phyloP scores from a whole-genome alignment of 257 asterid species.

The Solanum ossicruentum region DNA sequence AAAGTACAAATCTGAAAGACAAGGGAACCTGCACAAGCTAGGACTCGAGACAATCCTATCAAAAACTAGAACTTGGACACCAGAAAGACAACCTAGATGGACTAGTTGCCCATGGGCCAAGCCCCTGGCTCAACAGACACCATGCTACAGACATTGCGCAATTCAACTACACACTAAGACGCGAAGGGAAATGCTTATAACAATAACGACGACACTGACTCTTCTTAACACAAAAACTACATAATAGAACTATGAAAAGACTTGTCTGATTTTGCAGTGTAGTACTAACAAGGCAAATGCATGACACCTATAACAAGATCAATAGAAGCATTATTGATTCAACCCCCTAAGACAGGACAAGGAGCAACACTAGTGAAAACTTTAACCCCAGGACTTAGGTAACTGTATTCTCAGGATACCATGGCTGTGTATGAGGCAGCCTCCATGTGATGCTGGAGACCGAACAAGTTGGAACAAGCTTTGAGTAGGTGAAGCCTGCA shows the following conservation, averaged over 20 bases:
- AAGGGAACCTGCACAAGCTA: slow-evolving; percentile 14
- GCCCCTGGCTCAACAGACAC: slow-evolving; percentile 20
- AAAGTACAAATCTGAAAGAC: slow-evolving; percentile 17
- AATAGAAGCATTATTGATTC: background rate
- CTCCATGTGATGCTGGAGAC: slow-evolving; percentile 8
- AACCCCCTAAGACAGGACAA: background rate
- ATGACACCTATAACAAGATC: background rate
- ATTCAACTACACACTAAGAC: background rate
- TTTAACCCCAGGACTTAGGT: slow-evolving; percentile 7
- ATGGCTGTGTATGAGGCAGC: slow-evolving; percentile 23
- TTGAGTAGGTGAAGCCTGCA: slow-evolving; percentile 25
- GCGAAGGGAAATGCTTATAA: background rate
- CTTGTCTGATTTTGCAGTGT: background rate
- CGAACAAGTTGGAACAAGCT: slow-evolving; percentile 30
- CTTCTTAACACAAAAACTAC: background rate
- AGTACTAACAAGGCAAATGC: background rate
- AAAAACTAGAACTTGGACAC: slow-evolving; percentile 30
- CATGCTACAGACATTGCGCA: slow-evolving; percentile 8
- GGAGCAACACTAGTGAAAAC: slow-evolving; percentile 4
- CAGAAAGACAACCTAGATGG: slow-evolving; percentile 4
- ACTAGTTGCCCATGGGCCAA: slow-evolving; percentile 32
- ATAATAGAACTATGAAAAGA: background rate
- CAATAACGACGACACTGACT: background rate
- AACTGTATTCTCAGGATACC: slow-evolving; percentile 26
- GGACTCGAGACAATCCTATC: slow-evolving; percentile 23